phyloP scores from a whole-genome alignment of 176 grass and related monocot genomes.

The Triticum monococcum region DNA sequence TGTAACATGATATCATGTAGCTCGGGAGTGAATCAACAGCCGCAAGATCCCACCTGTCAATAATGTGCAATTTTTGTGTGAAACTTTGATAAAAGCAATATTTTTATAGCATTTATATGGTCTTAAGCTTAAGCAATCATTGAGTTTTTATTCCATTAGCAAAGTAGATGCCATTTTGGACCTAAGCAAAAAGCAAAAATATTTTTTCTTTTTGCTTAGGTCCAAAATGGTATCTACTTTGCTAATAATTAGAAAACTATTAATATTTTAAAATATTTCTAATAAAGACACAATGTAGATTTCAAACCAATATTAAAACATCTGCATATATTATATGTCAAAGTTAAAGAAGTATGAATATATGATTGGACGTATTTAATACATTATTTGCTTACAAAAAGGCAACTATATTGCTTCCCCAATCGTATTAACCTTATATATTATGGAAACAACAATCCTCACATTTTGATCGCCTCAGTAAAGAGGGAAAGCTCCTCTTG shows the following conservation, averaged over 20 bases:
- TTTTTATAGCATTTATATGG: neutral
- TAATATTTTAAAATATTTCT: neutral
- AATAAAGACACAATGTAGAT: neutral
- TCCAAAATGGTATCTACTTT: too few relatives aligned
- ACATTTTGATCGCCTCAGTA: slow-evolving; percentile 45
- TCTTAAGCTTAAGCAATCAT: neutral
- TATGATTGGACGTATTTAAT: neutral
- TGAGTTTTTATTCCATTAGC: neutral
- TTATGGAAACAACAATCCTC: neutral
- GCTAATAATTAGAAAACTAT: neutral
- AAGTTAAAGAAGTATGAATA: neutral
- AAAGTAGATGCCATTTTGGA: neutral
- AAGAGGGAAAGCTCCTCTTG: slow-evolving; percentile 50
- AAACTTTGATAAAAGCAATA: neutral
- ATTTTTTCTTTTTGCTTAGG: too few relatives aligned
- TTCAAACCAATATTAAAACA: neutral
- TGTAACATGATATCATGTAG: slow-evolving; percentile 63
- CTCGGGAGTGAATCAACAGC: slow-evolving; percentile 40
- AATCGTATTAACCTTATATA: neutral
- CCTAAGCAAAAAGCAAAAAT: neutral
- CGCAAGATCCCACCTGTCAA: slow-evolving; percentile 47
- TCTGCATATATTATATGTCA: neutral
- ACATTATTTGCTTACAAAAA: neutral
- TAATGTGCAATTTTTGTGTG: neutral
- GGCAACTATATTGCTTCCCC: neutral